Base-by-base conservation (phyloP, 2,329 filamentous ascomycete genomes). In the Penicillium sp. region DNA sequence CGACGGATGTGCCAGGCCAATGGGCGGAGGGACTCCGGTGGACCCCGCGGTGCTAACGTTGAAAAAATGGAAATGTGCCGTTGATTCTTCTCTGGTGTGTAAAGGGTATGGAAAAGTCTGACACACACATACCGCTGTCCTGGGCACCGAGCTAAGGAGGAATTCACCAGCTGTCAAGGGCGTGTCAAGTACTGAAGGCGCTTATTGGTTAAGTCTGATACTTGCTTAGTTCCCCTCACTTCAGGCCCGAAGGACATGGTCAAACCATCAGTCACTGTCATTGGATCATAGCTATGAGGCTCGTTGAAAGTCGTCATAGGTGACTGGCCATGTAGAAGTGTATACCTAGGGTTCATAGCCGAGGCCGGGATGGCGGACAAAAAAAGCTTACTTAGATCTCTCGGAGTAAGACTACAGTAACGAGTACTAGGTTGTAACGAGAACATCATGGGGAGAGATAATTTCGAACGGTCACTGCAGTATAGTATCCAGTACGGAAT, bases 11-110 rank as follows among this genome's bases (percentile, higher is more conserved):
- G 48, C 46, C 46, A 30, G 33, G 44, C 50, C 49, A 60, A 60
- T 60, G 39, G 48, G 42, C 53, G 38, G 48, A 56, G 49, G 47
- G 51, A 47, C 44, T 55, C 50, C 50, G 51, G 60, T 61, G 60
- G 60, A 57, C 56, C 58, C 60, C 53, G 53, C 56, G 51, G 11
- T 41, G 43, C 11, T 45, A 51, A 56, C 33, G 24, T 40, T 46
- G 7, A 20, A 25, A 38, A 39, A 47, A 35, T 24, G 38, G 24
- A 46, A 49, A 50, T 50, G 43, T 50, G 31, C 51, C 51, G 51
- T 48, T 45, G 13, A 39, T 20, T 22, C 16, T 38, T 36, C 33
- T 36, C 18, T 9, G 33, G 11, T 4, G 28, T 28, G 27, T 11
- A 30, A 30, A 38, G 35, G 18, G 35, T 11, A 20, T 18, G 18